Base-by-base conservation (phyloP, 1,139 yeast genomes). In the Diutina ranongensis region DNA sequence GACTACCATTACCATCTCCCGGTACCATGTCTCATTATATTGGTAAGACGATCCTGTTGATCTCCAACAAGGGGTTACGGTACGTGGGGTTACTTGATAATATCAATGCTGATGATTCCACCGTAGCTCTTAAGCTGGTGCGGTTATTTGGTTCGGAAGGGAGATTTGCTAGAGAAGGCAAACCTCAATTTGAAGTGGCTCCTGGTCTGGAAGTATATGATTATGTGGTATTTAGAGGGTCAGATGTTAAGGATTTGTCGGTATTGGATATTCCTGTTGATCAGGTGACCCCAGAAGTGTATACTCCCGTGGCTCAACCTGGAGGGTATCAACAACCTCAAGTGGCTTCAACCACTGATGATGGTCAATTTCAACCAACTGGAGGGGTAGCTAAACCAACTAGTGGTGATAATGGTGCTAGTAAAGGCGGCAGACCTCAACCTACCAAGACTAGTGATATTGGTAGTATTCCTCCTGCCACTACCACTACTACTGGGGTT, bases 61-160 rank as follows among this genome's bases (percentile, higher is more conserved):
- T 88, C 55, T 85, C 97, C 51, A 83, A 81, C 57, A 84, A 88
- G 55, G 95, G 92, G 45, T 84, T 87, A 54, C 78, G 88, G 54
- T 89, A 88, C 60, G 94, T 88, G 47, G 99, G 99, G 38, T 67
- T 78, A 22, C 73, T 92, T 58, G 89, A 87, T 53, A 83, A 79
- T 52, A 86, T 94, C 58, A 88, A 88, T 61, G 94, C 95, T 18
- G 89, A 84, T 49, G 86, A 85, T 53, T 87, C 96, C 51, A 88
- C 97, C 1, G 94, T 92, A 46, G 83, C 97, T 15, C 73, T 92
- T 56, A 76, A 76, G 47, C 73, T 81, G 46, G 98, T 92, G 45
- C 76, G 89, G 51, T 80, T 89, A 46, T 83, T 82, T 55, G 98
- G 98, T 47, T 84, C 97, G 15, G 98, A 92, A 61, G 97, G 95